Base-by-base conservation (phyloP, 768 basidiomycete species). In the Myochromella boudieri region DNA sequence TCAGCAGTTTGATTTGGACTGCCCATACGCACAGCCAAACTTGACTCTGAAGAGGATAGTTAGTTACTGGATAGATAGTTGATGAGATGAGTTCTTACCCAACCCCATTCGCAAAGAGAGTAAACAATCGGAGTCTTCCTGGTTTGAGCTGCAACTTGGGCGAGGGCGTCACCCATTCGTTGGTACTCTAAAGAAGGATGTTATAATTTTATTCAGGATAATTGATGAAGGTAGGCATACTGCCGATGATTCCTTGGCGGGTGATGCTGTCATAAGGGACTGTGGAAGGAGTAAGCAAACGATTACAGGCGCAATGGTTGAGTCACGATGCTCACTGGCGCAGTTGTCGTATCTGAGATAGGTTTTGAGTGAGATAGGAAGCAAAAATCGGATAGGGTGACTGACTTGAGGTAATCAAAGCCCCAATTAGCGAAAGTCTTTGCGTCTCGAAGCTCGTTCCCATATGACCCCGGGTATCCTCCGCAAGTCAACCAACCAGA, bases 401-500 rank as follows among this genome's bases (percentile, higher is more conserved):
- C 74, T 37, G 38, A 83, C 83, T 85, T 85, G 36, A 85, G 67
- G 53, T 80, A 81, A 60, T 85, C 78, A 44, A 85, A 83, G 6
- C 82, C 81, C 84, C 84, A 85, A 26, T 78, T 70, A 34, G 75
- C 72, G 63, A 84, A 85, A 3, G 74, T 66, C 51, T 71, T 73
- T 4, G 69, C 69, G 54, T 85, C 83, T 20, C 80, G 75, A 20
- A 62, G 49, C 63, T 85, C 84, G 48, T 84, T 80, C 56, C 69
- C 64, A 63, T 71, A 84, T 1, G 82, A 84, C 15, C 82, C 84
- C 32, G 84, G 84, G 56, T 81, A 85, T 6, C 79, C 65, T 10
- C 74, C 76, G 47, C 84, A 85, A n/a, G 84, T 85, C 53, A 72
- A 78, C 82, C 81, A 84, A n/a, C 84, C 84, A 3, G 82, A 71